Base-by-base conservation (phyloP, 305 asterid species). In the Striga hermonthica region DNA sequence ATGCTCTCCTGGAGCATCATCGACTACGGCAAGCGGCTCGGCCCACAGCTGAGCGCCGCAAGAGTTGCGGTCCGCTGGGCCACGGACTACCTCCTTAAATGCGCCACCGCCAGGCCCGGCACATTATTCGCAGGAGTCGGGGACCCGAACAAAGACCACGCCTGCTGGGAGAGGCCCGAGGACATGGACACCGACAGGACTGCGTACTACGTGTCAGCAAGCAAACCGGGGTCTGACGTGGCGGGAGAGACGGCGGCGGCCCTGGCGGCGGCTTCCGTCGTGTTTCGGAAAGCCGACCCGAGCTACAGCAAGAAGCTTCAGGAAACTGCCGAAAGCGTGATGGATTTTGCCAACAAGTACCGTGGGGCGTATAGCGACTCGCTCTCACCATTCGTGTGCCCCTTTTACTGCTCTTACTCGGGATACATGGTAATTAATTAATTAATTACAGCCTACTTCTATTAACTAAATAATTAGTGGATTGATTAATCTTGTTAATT, bases 221-320 rank as follows among this genome's bases (percentile, higher is more conserved):
- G 14, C 60, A 87, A 84, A 59, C 98, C 97, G 0, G 98, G 98
- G 3, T 87, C 98, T 0, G 98, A 92, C 50, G 96, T 92, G 1
- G 97, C 97, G 0, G 98, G 81, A 0, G 98, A 92, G 70, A 90
- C 94, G 1, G 97, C 98, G 0, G 97, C 98, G 0, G 97, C 98
- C 6, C 70, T 92, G 64, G 98, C 98, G 0, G 86, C 98, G 0
- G 96, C 98, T 8, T 90, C 97, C 7, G 14, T 92, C 9, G 98
- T 86, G 15, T 92, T 92, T 66, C 75, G 86, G 34, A 75, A 58
- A 10, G 84, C 65, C 4, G 96, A 92, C 57, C 79, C 72, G 0
- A 11, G 0, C 5, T 92, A 92, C 76, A 76, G 96, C 4, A 76
- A 53, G 31, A 47, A 76, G 73, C 77, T 92, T 1, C 8, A 87